Base-by-base conservation (phyloP, 1,284 basidiomycete genomes). In the Trametes hirsuta region DNA sequence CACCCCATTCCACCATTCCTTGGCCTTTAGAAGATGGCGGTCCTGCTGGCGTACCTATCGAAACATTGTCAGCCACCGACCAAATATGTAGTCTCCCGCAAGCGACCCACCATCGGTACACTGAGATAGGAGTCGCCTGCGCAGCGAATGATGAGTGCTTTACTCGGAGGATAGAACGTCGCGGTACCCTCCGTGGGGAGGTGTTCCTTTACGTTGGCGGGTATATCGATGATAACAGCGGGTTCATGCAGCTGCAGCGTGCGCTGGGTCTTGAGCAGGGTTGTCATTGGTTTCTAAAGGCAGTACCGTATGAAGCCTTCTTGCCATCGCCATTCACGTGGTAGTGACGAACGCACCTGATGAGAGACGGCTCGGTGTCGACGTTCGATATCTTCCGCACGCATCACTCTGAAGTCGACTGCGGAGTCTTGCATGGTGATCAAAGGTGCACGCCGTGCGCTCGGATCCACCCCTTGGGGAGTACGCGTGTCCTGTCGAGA, bases 281-380 rank as follows among this genome's bases (percentile, higher is more conserved):
- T 76, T 9, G 75, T 76, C n/a, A 87, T 69, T 6, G 81, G 77
- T 63, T 80, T 78, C 82, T 80, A 62, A 40, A 12, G 51, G 24
- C 11, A 39, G 48, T 21, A 41, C 40, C 15, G 11, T 24, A 25
- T 47, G 18, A 18, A 18, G 9, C 44, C 9, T 4, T 25, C 6
- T 2, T 18, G 15, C 40, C 41, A 54, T 14, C 10, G 18, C 25
- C 45, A 10, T 8, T 35, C 12, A 18, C 6, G 53, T 68, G 41
- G 40, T 15, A 44, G 10, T 14, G 39, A 34, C 8, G 21, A 11
- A 39, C 74, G 37, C 59, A 90, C 88, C 73, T 93, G 91, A 67
- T 94, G 91, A 11, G 81, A 80, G 44, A 95, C 84, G 0, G 85
- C 94, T n/a, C 87, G 80, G 68, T 89, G 81, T 6, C 85, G 76